These are phyloP conservation scores for Paxillus involutus DNA, from an alignment of 768 basidiomycete species.

Conservation along the genomic window DNA sequence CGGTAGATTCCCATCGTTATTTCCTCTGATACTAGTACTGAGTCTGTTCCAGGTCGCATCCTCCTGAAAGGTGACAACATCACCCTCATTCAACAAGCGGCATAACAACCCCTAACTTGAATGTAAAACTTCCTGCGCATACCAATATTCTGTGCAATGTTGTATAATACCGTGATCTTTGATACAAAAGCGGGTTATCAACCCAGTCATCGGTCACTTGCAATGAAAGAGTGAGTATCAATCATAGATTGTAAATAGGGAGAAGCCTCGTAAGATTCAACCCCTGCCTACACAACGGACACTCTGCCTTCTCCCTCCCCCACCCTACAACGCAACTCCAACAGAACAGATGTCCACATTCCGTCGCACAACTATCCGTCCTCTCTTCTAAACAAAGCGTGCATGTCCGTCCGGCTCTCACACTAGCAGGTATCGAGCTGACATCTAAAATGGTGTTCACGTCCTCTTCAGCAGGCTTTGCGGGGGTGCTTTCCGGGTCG, in stretches of 20 bases:
- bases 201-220: neutral
- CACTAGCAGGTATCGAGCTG: constrained; percentile 46
- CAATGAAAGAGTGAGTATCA: neutral
- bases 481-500: constrained; percentile 53
- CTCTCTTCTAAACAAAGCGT: constrained; percentile 86
- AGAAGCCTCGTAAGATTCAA: constrained; percentile 66
- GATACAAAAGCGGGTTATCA: neutral
- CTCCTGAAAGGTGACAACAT: constrained; percentile 98
- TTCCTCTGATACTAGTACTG: constrained; percentile 1
- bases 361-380: constrained; percentile 78
- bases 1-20: constrained; percentile 49
- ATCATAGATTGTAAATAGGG: constrained; percentile 82
- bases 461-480: constrained; percentile 67
- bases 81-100: constrained; percentile 86
- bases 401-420: constrained; percentile 66
- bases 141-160: constrained; percentile 5
- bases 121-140: constrained; percentile 12
- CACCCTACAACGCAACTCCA: constrained; percentile 89
- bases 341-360: constrained; percentile 89
- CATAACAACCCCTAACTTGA: constrained; percentile 22
- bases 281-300: constrained; percentile 82
- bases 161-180: constrained; percentile 22
- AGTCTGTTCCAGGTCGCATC: constrained; percentile 69
- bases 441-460: constrained; percentile 66
- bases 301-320: constrained; percentile 89